Percentiles rank a stretch among this genome's conserved stretches.
These are phyloP conservation scores for Zymoseptoria crescenta DNA, from an alignment of 2,329 filamentous ascomycete species.

Conservation along the genomic window DNA sequence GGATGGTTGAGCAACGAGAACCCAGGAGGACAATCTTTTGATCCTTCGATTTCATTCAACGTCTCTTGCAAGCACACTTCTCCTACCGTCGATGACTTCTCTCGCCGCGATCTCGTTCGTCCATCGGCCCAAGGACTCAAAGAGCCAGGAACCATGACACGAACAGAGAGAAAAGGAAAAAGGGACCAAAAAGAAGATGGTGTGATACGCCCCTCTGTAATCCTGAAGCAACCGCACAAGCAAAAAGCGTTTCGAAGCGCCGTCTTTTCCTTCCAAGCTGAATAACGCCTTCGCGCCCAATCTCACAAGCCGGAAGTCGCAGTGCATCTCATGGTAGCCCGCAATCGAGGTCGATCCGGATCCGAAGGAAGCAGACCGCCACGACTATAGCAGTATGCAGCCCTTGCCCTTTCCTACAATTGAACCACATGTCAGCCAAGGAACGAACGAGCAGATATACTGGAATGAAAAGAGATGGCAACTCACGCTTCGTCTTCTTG, in stretches of 20 bases:
- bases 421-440: background rate
- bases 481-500: slow-evolving; percentile 53
- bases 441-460: background rate
- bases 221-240: slow-evolving; percentile 12
- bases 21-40: too few species aligned
- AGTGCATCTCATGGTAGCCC: slow-evolving; percentile 6
- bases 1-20: background rate
- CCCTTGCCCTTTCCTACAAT: slow-evolving; percentile 27
- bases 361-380: background rate
- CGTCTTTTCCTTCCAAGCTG: background rate
- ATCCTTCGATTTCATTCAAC: too few species aligned
- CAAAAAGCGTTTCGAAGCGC: background rate
- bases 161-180: background rate
- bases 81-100: too few species aligned
- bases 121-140: background rate
- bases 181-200: background rate
- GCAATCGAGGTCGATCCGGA: background rate
- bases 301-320: slow-evolving; percentile 10
- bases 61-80: too few species aligned
- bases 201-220: slow-evolving; percentile 8
- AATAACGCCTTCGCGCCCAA: slow-evolving; percentile 15
- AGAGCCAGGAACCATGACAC: background rate
- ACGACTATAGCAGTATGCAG: slow-evolving; percentile 27
- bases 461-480: background rate
- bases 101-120: too few species aligned